Evolutionary conservation across 2,329 filamentous ascomycete species (phyloP).

Genomic region (Diaporthe aspalathi): DNA sequence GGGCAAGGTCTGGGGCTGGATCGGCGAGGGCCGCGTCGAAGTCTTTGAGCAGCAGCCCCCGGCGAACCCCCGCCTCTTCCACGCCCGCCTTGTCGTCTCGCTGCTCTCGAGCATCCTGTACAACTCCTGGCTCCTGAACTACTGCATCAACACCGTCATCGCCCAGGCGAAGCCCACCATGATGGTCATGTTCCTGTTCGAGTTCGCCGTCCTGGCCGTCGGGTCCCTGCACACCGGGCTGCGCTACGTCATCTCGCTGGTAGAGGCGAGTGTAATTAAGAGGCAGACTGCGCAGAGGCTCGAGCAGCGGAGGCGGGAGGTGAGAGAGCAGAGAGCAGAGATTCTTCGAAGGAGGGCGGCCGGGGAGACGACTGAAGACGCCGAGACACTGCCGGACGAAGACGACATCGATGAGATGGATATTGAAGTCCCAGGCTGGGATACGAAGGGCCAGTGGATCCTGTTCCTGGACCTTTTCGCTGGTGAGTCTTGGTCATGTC

Average conservation of each 20-base stretch:
- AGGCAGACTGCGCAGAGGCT: conserved; percentile 79
- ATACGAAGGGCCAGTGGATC: conserved; percentile 92
- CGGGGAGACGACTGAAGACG: conserved; percentile 60
- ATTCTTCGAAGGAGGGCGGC: conserved; percentile 62
- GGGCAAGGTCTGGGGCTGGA: conserved; percentile 99
- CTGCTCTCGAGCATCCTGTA: conserved; percentile 83
- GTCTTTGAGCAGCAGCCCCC: conserved; percentile 95
- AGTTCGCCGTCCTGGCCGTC: conserved; percentile 89
- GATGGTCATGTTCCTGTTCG: conserved; percentile 99
- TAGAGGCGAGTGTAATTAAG: conserved; percentile 80
- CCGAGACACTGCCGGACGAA: conserved; percentile 65
- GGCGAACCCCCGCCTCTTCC: conserved; percentile 87
- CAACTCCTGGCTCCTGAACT: conserved; percentile 82
- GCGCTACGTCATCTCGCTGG: conserved; percentile 82
- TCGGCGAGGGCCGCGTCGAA: conserved; percentile 93
- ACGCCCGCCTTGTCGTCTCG: conserved; percentile 82
- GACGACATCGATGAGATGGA: conserved; percentile 90
- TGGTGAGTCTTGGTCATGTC: conserved; percentile 61
- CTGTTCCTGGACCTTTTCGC: conserved; percentile 88
- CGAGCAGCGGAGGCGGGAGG: conserved; percentile 74
- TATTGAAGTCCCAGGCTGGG: conserved; percentile 95
- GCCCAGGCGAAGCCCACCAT: conserved; percentile 92
- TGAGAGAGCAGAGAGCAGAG: conserved; percentile 68
- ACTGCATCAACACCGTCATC: conserved; percentile 85
- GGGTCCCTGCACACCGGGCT: conserved; percentile 82